Conservation (phyloP, 306 rosid species). For the Ochetophila trinervis region DNA sequence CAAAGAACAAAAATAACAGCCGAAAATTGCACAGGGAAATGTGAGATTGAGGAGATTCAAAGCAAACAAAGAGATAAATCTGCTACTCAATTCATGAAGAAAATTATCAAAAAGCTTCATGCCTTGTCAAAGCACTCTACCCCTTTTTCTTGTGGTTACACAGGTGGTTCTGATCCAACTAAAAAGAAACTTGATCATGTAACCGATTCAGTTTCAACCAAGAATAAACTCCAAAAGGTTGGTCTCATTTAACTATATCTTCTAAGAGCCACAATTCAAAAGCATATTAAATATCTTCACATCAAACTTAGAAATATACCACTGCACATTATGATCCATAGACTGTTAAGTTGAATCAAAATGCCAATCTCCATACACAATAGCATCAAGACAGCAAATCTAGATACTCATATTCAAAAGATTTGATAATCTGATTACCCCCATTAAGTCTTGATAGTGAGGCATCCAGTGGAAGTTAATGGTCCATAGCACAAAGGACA, state of each 20-base stretch:
- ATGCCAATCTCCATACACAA: conserved; percentile 4
- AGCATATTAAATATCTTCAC: conserved; percentile 5
- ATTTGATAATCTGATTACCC: conserved; percentile 3
- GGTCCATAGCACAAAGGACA: conserved; percentile 16
- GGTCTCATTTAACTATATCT: conserved; percentile 34
- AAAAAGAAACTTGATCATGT: conserved; percentile 19
- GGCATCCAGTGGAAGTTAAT: conserved; percentile 10
- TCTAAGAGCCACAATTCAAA: conserved; percentile 16
- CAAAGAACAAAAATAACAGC: conserved; percentile 48
- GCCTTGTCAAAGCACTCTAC: conserved; percentile 42
- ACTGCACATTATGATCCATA: conserved; percentile 16
- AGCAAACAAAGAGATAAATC: conserved; percentile 44
- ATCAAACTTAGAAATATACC: conserved; percentile 14
- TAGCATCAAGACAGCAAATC: conserved; percentile 16
- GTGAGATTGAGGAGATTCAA: conserved; percentile 34
- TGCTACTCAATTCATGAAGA: conserved; percentile 53
- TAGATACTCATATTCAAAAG: conserved; percentile 12
- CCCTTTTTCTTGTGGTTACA: conserved; percentile 24
- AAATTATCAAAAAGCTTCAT: conserved; percentile 50
- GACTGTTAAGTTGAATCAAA: background rate
- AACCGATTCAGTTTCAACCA: conserved; percentile 32
- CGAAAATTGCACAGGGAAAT: conserved; percentile 30
- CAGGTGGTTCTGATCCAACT: conserved; percentile 37
- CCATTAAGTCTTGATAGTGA: conserved; percentile 1
- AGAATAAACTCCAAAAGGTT: conserved; percentile 76